A percentile compares a stretch with the other conserved stretches of the same genome.
These are phyloP conservation scores for Pyrenophora seminiperda DNA, from an alignment of 2,329 filamentous ascomycete species.

Conservation along the genomic window DNA sequence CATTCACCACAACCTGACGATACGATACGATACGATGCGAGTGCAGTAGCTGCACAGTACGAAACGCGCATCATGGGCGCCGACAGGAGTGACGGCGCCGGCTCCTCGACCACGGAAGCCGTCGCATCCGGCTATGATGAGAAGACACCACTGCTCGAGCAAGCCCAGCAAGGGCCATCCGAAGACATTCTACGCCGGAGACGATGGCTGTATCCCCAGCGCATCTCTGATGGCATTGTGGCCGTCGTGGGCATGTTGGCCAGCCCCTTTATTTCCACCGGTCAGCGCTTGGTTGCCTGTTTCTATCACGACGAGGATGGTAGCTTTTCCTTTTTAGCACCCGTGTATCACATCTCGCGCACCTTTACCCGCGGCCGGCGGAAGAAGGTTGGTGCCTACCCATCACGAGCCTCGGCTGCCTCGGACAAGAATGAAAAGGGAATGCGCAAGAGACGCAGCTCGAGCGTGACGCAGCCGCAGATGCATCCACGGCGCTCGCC, in stretches of 20 bases:
- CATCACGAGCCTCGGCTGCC: constrained; percentile 34
- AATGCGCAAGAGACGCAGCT: constrained; percentile 40
- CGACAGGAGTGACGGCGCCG: constrained; percentile 23
- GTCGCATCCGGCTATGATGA: constrained; percentile 60
- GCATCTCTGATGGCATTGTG: constrained; percentile 73
- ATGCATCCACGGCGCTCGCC: constrained; percentile 48
- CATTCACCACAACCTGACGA: constrained; percentile 35
- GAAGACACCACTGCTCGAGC: constrained; percentile 68
- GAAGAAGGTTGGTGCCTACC: constrained; percentile 37
- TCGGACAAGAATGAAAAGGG: constrained; percentile 36
- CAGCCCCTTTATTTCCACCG: constrained; percentile 77
- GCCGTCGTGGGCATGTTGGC: constrained; percentile 79
- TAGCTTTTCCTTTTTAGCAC: constrained; percentile 76
- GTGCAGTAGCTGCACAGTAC: constrained; percentile 35
- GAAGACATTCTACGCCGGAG: constrained; percentile 45
- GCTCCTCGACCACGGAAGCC: constrained; percentile 34
- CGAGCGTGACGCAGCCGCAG: constrained; percentile 28
- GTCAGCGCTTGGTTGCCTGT: constrained; percentile 79
- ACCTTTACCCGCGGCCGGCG: constrained; percentile 53
- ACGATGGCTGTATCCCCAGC: constrained; percentile 64
- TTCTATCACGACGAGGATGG: constrained; percentile 85
- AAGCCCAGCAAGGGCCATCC: constrained; percentile 32
- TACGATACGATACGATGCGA: constrained; percentile 50
- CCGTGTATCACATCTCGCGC: constrained; percentile 66
- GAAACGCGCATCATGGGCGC: constrained; percentile 42